Evolutionary conservation across 768 basidiomycete species (phyloP), one percentile per base, ranked within the genome.

Genomic region (Termitomyces titanicus): DNA sequence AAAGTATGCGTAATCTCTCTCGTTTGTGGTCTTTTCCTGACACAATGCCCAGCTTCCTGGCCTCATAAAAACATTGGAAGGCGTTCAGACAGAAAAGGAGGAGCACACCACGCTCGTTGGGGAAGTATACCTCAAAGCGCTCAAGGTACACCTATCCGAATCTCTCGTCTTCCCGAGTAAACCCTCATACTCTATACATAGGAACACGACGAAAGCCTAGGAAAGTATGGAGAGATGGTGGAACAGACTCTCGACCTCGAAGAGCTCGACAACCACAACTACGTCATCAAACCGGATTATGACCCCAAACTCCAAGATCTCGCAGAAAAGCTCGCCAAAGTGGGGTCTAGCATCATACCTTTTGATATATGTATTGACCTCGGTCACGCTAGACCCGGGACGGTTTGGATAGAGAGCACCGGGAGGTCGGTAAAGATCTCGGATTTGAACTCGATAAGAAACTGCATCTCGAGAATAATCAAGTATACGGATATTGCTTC

Each of bases 221-320:
- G 76, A 12, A 92, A 92, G 65, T 96, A 94, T 63, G 77, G 81
- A 3, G 91, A 94, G 57, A 95, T 98, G 91, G 95, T 98, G 2
- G 94, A 98, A 68, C 86, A 92, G 58, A 98, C 97, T 0, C 82
- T 99, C 40, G 97, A 99, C 64, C 82, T 98, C 17, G 84, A 86
- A 20, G 85, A 95, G 54, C 79, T 97, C 6, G 86, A 90, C 29
- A 79, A 80, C 13, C 93, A 98, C 69, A 89, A 88, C 61, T 94
- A 88, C 64, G 86, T 94, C 17, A 94, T 99, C 64, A 93, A 92
- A 64, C 86, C 96, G 0, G 92, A 94, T 51, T 96, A 96, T 60
- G 93, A 98, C 65, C 79, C 81, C 5, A 76, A 79, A 17, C 78
- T 98, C 17, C 82, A 86, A 55, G 79, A 78, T 29, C 74, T 95